Percentiles rank a stretch among this genome's conserved stretches.
These are phyloP conservation scores for Hyphopichia wangnamkhiaoensis DNA, from an alignment of 1,139 yeast genomes.

Conservation along the genomic window DNA sequence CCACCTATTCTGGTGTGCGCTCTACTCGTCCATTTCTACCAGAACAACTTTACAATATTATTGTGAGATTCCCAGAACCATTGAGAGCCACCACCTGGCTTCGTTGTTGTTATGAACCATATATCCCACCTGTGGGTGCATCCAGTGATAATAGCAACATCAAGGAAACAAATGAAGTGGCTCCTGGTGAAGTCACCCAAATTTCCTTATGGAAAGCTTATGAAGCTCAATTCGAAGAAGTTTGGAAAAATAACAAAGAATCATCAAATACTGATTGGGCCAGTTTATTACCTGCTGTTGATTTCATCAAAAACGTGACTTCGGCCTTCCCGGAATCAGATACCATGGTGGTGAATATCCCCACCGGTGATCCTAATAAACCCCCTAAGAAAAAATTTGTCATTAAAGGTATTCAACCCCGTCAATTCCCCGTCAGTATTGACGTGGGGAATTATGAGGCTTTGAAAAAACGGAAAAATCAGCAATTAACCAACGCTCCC, in stretches of 20 bases:
- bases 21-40: constrained; percentile 58
- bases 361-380: constrained; percentile 39
- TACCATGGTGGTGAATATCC: constrained; percentile 80
- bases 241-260: constrained; percentile 41
- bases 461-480: constrained; percentile 19
- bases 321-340: constrained; percentile 89
- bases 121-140: constrained; percentile 24
- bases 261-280: constrained; percentile 45
- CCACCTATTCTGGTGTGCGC: constrained; percentile 52
- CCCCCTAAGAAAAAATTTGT: constrained; percentile 71
- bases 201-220: constrained; percentile 95
- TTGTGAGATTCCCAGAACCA: constrained; percentile 77
- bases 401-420: constrained; percentile 76
- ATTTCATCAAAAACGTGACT: constrained; percentile 90
- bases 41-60: constrained; percentile 56
- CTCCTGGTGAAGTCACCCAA: constrained; percentile 85
- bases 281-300: constrained; percentile 88
- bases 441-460: constrained; percentile 51
- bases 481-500: constrained; percentile 15
- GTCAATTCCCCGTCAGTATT: constrained; percentile 45
- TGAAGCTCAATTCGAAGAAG: constrained; percentile 72
- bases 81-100: constrained; percentile 94
- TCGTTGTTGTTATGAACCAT: constrained; percentile 84
- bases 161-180: constrained; percentile 15
- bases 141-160: constrained; percentile 9